phyloP scores from a whole-genome alignment of 192 early-diverging fungal species.

The Coemansia reversa region DNA sequence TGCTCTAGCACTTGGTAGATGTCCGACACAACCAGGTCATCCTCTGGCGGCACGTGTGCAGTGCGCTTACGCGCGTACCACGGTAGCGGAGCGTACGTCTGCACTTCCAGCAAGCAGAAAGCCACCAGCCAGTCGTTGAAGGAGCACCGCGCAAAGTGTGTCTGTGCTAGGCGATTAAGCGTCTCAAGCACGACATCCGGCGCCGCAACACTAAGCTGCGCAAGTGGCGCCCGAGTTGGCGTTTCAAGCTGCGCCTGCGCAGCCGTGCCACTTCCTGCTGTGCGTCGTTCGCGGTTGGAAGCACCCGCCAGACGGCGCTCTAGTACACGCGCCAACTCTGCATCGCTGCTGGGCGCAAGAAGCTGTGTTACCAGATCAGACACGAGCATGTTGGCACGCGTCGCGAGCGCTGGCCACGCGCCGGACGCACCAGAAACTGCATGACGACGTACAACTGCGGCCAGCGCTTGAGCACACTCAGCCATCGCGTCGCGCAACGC shows the following conservation, averaged over 20 bases:
- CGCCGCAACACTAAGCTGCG: conserved; percentile 34
- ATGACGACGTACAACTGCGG: background rate
- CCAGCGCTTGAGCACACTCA: conserved; percentile 35
- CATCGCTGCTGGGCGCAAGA: conserved; percentile 33
- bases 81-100: conserved; percentile 51
- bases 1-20: conserved; percentile 65
- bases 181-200: conserved; percentile 33
- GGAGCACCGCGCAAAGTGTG: conserved; percentile 52
- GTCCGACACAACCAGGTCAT: conserved; percentile 63
- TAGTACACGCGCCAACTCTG: conserved; percentile 31
- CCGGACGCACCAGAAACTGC: conserved; percentile 4
- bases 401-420: conserved; percentile 17
- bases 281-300: conserved; percentile 33
- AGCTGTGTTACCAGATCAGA: conserved; percentile 34
- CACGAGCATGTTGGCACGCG: conserved; percentile 17
- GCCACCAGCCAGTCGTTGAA: conserved; percentile 55
- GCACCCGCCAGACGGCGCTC: conserved; percentile 38
- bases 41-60: conserved; percentile 50
- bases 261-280: conserved; percentile 8
- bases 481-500: conserved; percentile 55
- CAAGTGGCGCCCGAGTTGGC: conserved; percentile 24
- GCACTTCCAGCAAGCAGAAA: conserved; percentile 52
- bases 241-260: conserved; percentile 16
- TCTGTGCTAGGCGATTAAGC: conserved; percentile 50
- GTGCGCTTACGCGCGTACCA: conserved; percentile 55